Base-by-base conservation (phyloP, 2,329 filamentous ascomycete genomes). In the Xylaria sp. region DNA sequence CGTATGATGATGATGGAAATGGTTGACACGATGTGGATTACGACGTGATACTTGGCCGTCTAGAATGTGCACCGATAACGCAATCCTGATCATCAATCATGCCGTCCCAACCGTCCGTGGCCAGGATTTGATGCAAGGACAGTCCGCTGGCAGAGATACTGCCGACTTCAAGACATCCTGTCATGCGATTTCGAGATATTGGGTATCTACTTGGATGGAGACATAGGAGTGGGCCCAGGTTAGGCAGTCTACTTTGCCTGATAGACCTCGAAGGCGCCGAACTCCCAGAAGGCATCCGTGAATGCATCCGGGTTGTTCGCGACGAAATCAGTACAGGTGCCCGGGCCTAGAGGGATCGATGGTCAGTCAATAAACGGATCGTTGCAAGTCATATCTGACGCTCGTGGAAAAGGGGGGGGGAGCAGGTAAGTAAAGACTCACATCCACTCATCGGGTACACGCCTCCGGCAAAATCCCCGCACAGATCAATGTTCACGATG, bases 401-500 rank as follows among this genome's bases (percentile, higher is more conserved):
- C 6, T 44, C 8, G 23, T 10, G 47, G 16, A 49, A 23, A 49
- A 23, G 6, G 47, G 47, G 47, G 47, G n/a, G n/a, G 18, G 16
- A 11, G 23, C 5, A 30, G 23, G 23, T 30, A 30, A 30, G 23
- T 30, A 30, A 30, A 30, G 6, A 72, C 69, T 71, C 65, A 72
- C 78, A 80, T 56, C 76, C 78, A 18, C 81, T 81, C 10, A 71
- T 65, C 1, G 73, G 72, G 66, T 79, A 84, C 39, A 74, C 72
- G 2, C 73, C 74, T 51, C 80, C 79, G 2, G 80, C 81, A 64
- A 83, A 76, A 47, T 80, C 71, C 0, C 86, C 86, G 64, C 86
- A 89, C 6, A 89, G 72, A 69, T 86, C 82, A 63, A 88, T 87
- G 66, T 89, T 87, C 48, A 79, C 79, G 63, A 88, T 79, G 65